Conservation (phyloP, 768 basidiomycete genomes). For the Amanita fuliginea region DNA sequence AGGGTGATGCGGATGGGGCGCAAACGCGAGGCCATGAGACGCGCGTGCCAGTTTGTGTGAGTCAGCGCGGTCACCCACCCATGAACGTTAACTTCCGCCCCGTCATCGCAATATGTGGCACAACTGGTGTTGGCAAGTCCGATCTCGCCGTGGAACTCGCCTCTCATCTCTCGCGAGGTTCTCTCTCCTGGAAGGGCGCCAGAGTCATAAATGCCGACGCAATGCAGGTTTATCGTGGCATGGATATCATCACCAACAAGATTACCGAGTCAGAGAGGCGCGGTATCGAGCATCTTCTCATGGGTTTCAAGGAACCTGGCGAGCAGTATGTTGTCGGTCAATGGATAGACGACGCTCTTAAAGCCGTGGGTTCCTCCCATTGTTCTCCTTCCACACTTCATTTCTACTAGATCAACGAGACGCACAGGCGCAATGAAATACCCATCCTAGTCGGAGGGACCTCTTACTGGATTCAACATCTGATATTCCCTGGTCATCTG, state of each 20-base stretch:
- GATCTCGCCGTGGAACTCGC: conserved; percentile 86
- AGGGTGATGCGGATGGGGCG: conserved; percentile 38
- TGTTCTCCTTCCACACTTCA: background rate
- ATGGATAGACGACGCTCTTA: conserved; percentile 78
- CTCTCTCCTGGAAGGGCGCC: conserved; percentile 38
- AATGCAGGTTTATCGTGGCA: conserved; percentile 91
- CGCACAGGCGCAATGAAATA: conserved; percentile 47
- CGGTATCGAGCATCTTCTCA: conserved; percentile 80
- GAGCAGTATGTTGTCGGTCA: conserved; percentile 81
- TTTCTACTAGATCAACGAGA: conserved; percentile 56
- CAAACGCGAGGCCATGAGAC: conserved; percentile 25
- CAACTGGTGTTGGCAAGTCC: conserved; percentile 95
- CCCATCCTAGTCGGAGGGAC: conserved; percentile 95
- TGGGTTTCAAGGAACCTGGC: conserved; percentile 80
- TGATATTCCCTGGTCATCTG: conserved; percentile 79
- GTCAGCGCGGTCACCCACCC: background rate
- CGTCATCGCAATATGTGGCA: conserved; percentile 81
- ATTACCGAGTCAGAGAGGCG: conserved; percentile 62
- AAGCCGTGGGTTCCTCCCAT: conserved; percentile 43
- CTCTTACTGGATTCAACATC: conserved; percentile 95
- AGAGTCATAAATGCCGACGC: conserved; percentile 92
- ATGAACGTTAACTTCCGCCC: conserved; percentile 48
- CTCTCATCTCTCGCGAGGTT: conserved; percentile 33
- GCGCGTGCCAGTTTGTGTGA: too few relatives aligned
- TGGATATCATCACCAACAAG: conserved; percentile 95